Base-by-base conservation (phyloP, 2,329 filamentous ascomycete species). In the Fusarium poae region DNA sequence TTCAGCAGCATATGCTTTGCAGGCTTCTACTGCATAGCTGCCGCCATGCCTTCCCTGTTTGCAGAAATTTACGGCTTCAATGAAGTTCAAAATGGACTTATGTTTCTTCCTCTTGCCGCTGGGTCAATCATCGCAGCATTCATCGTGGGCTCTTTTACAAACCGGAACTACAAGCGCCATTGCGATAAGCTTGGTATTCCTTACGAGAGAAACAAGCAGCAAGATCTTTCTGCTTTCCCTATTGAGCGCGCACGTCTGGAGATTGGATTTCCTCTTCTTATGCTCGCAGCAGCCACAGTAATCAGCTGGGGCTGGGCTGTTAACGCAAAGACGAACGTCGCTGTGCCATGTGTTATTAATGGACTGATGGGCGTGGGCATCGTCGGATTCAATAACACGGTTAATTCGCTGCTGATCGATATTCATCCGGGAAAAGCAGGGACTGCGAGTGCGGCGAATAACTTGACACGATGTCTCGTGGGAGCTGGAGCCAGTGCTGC, bases 91-190 rank as follows among this genome's bases (percentile, higher is more conserved):
- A 80, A 88, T 5, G 87, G 87, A 3, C 76, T 87, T 7, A 84
- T 83, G 79, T 86, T 85, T 68, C 75, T 87, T 2, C 86, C 86
- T 3, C 72, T 85, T 30, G 85, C 85, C 0, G 77, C 73, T 6
- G 85, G 85, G 2, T 84, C 83, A n/a, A 78, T 84, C 15, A 72
- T 82, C 3, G 80, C 84, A 0, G 83, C 83, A 1, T 68, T 81
- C 11, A 72, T 81, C 4, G 79, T 80, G 4, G 89, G 91, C 1
- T 82, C 83, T 3, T 68, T 88, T 2, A 83, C 92, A 35, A 91
- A 93, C 76, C 85, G 84, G 79, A 92, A 92, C 75, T 94, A 89
- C 75, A 82, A 84, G 2, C 86, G 89, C 2, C 84, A 90, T 60
- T 89, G 89, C 15, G 75, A 77, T 12, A 80, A 78, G 7, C 76